Evolutionary conservation across 1,139 yeast species (phyloP).

Genomic region (Kurtzmaniella quercitrusa): DNA sequence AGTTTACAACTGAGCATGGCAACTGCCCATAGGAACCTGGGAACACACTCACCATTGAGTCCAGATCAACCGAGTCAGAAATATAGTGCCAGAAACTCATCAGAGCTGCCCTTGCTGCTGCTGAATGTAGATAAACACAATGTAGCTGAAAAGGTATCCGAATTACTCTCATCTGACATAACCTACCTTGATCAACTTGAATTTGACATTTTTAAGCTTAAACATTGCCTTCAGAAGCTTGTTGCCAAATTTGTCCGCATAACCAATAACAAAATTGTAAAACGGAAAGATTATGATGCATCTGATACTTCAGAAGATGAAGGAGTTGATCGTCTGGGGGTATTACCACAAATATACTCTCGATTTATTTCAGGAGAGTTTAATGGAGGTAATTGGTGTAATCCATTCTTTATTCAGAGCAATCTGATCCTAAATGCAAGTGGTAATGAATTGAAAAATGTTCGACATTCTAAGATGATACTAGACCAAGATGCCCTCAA

Average conservation of each 20-base stretch:
- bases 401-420: constrained; percentile 51
- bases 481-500: constrained; percentile 48
- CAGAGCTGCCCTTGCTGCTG: constrained; percentile 23
- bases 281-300: constrained; percentile 34
- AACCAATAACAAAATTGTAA: constrained; percentile 30
- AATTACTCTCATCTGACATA: neutral
- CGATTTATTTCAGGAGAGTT: constrained; percentile 59
- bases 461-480: constrained; percentile 42
- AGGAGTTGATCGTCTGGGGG: constrained; percentile 33
- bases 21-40: neutral
- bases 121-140: neutral
- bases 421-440: constrained; percentile 39
- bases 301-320: constrained; percentile 34
- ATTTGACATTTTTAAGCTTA: constrained; percentile 30
- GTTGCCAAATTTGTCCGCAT: constrained; percentile 26
- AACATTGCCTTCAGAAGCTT: constrained; percentile 26
- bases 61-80: neutral
- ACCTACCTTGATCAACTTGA: constrained; percentile 34
- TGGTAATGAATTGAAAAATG: constrained; percentile 43
- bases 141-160: constrained; percentile 9
- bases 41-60: neutral
- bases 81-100: constrained; percentile 13
- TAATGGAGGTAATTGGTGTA: constrained; percentile 73
- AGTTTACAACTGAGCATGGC: neutral
- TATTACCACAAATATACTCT: constrained; percentile 64